phyloP scores from a whole-genome alignment of 192 early-diverging fungal genomes.

The Umbelopsis sp. region DNA sequence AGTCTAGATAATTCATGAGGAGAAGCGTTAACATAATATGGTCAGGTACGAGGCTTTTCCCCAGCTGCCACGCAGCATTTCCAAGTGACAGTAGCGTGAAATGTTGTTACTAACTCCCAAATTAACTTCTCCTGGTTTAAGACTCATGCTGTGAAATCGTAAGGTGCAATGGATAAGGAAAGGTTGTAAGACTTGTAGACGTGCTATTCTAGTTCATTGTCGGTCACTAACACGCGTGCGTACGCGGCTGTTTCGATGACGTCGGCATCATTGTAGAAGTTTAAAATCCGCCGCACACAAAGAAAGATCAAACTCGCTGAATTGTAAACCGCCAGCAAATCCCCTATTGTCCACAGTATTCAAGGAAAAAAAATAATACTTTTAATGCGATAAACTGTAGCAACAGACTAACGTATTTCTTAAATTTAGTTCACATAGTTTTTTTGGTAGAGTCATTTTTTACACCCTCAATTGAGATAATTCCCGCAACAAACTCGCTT shows the following conservation, averaged over 20 bases:
- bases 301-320: too few relatives aligned
- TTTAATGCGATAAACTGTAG: too few relatives aligned
- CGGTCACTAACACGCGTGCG: not conserved
- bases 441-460: not conserved
- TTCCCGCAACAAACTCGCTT: not conserved
- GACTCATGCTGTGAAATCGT: conserved; percentile 31
- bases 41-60: not conserved
- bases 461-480: conserved; percentile 12
- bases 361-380: too few relatives aligned
- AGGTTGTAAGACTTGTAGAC: not conserved
- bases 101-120: conserved; percentile 83
- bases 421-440: too few relatives aligned
- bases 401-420: too few relatives aligned
- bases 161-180: not conserved
- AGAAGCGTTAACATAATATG: not conserved
- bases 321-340: too few relatives aligned
- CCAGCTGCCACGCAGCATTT: not conserved
- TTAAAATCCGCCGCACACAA: too few relatives aligned
- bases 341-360: too few relatives aligned
- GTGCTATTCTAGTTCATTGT: conserved; percentile 8
- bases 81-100: too few relatives aligned
- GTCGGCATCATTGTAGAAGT: not conserved
- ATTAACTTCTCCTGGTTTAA: conserved; percentile 96
- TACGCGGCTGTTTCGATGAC: conserved; percentile 14
- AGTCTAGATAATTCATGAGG: conserved; percentile 60